phyloP scores from a whole-genome alignment of 352 stramenopile genomes.

The Elongisporangium prolatum region DNA sequence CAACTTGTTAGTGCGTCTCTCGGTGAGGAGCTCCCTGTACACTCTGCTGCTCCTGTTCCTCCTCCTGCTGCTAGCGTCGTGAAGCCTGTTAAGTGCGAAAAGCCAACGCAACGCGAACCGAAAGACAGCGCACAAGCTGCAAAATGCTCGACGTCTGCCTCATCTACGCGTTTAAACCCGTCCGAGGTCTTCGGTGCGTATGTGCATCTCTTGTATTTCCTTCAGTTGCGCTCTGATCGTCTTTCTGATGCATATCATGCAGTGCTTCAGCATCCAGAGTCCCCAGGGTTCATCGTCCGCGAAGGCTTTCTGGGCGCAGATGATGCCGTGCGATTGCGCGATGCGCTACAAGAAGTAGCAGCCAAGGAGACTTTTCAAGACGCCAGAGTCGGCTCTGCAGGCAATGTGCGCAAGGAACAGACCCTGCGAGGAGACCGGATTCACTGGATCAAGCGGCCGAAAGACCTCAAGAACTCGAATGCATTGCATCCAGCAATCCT shows the following conservation, averaged over 20 bases:
- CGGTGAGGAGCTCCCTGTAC: slow-evolving; percentile 21
- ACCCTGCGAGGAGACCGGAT: slow-evolving; percentile 61
- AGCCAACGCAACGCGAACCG: neutral
- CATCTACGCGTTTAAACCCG: slow-evolving; percentile 19
- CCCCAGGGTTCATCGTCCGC: slow-evolving; percentile 51
- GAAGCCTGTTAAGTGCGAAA: neutral
- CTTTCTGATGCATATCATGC: neutral
- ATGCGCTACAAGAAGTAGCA: slow-evolving; percentile 29
- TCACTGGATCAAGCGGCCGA: slow-evolving; percentile 49
- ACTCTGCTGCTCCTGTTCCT: neutral
- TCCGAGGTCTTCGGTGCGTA: slow-evolving; percentile 54
- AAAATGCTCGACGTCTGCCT: neutral
- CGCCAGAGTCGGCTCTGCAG: slow-evolving; percentile 38
- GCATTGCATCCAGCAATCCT: slow-evolving; percentile 28
- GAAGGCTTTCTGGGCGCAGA: slow-evolving; percentile 37
- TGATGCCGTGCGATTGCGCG: slow-evolving; percentile 24
- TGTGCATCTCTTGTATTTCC: neutral
- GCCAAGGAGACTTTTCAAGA: slow-evolving; percentile 32
- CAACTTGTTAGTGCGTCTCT: slow-evolving; percentile 60
- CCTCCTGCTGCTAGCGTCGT: neutral
- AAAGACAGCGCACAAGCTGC: neutral
- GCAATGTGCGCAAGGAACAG: slow-evolving; percentile 32
- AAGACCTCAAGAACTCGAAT: slow-evolving; percentile 22
- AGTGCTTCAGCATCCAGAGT: slow-evolving; percentile 44
- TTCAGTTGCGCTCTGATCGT: slow-evolving; percentile 1